Evolutionary conservation across 345 rosid genomes (phyloP).

Genomic region (Conringia planisiliqua): DNA sequence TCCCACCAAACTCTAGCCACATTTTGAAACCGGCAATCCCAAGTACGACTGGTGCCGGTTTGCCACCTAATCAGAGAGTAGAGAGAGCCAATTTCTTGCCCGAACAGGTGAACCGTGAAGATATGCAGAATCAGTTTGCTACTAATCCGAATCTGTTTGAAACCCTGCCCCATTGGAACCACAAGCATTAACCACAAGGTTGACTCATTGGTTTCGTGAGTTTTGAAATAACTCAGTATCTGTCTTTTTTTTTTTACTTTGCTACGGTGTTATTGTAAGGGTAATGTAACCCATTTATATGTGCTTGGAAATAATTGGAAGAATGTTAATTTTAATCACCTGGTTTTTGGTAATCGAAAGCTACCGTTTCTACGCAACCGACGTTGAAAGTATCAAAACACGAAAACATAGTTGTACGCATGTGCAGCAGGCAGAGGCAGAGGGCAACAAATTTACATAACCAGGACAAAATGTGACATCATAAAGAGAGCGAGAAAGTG

Average conservation of each 20-base stretch:
- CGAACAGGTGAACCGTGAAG: conserved; percentile 19
- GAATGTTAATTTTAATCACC: background rate
- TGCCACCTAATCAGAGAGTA: conserved; percentile 24
- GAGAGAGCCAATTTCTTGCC: background rate
- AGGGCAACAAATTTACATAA: background rate
- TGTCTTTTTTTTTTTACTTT: background rate
- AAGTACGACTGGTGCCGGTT: background rate
- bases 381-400: background rate
- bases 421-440: background rate
- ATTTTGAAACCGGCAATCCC: background rate
- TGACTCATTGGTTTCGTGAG: conserved; percentile 13
- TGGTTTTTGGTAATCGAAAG: background rate
- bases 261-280: background rate
- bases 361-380: background rate
- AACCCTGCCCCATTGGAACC: conserved; percentile 31
- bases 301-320: conserved; percentile 13
- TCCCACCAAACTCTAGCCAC: background rate
- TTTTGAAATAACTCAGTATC: conserved; percentile 1
- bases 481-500: background rate
- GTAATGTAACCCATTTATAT: background rate
- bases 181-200: conserved; percentile 22
- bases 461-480: background rate
- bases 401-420: background rate
- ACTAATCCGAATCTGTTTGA: conserved; percentile 13
- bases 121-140: conserved; percentile 11